Evolutionary conservation across 2,329 filamentous ascomycete genomes (phyloP), one percentile per base, ranked within the genome.

Genomic region (Dothideomycetidae sp.): DNA sequence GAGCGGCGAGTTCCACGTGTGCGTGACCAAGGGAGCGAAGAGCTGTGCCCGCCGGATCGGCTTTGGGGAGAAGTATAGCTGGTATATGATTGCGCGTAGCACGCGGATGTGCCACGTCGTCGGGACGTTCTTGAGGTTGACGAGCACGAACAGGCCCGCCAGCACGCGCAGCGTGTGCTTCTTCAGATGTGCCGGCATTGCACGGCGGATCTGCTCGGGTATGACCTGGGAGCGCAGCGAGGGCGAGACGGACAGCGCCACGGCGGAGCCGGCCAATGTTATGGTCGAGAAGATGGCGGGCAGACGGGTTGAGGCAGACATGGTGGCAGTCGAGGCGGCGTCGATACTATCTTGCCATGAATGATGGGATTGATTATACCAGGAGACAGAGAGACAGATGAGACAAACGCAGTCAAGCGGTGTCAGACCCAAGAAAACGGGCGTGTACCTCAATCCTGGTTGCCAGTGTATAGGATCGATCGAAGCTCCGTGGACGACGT

Each of bases 1-100:
- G 48, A 81, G 68, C 37, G 81, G 60, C 1, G 81, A 72, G 10
- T 78, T 72, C 51, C 75, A 73, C 5, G 78, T 73, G 28, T 67
- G 63, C 11, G 77, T 74, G 41, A 81, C 74, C 36, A 80, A 61
- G 33, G 81, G 77, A 33, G 75, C 71, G 63, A 88, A 90, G 46
- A 90, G 71, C 29, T 78, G 72, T 43, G 74, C 67, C 2, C 75
- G 70, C 31, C 53, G 53, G 14, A 64, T 56, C 1, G 53, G 51
- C 1, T 56, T 60, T 0, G 58, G 58, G 37, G 61, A 56, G 37
- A 65, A 42, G 48, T 64, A 63, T 29, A 67, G 48, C 5, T 68
- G 64, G 49, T 65, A 65, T 35, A 62, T 44, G 35, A 66, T 54
- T 37, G 60, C 57, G 38, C 57, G 55, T 44, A 65, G 59, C 43